Evolutionary conservation across 371 early-diverging fungal genomes (phyloP), one percentile per base, ranked within the genome.

Genomic region (Syncephalastrum sp.): DNA sequence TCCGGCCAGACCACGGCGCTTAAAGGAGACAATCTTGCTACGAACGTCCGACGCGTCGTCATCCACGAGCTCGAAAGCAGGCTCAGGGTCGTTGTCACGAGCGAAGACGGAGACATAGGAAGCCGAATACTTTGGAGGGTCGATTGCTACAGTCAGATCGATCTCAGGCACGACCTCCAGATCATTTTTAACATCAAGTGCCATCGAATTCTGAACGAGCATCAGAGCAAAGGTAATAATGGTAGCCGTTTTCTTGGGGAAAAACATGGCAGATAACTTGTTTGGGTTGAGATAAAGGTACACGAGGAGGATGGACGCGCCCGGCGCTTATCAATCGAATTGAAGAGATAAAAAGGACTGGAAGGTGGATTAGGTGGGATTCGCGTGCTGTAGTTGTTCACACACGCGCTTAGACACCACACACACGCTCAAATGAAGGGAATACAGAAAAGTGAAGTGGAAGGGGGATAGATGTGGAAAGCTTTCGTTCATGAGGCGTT

Each of bases 51-150:
- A 2, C 15, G 17, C 48, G 38, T 41, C 7, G 10, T 54, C 49
- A 17, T 69, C 51, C 21, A 61, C 52, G 5, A 69, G 61, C 47
- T 67, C 69, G 44, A 69, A 72, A 3, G 64, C 57, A 3, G 56
- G 42, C 27, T 71, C 71, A 17, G 66, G 64, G 25, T 68, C 67
- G 33, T 65, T 54, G n/a, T 70, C 65, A 15, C 54, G 50, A 21
- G 57, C 58, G 49, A 67, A 73, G 1, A 60, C 63, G n/a, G 69
- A 59, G 51, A 64, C 47, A 49, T 69, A 73, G 25, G 48, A 53
- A 12, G 51, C 50, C 29, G 53, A 33, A 42, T 54, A 47, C 16
- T 54, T 29, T 8, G 49, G 57, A 4, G 33, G 16, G 17, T n/a
- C 25, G 15, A 8, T 42, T 6, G 27, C 47, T 38, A 25, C 41